Percentiles rank a stretch among this genome's conserved stretches.
Evolutionary conservation across 1,139 yeast species (phyloP).

Genomic region (Protomyces pachydermus): DNA sequence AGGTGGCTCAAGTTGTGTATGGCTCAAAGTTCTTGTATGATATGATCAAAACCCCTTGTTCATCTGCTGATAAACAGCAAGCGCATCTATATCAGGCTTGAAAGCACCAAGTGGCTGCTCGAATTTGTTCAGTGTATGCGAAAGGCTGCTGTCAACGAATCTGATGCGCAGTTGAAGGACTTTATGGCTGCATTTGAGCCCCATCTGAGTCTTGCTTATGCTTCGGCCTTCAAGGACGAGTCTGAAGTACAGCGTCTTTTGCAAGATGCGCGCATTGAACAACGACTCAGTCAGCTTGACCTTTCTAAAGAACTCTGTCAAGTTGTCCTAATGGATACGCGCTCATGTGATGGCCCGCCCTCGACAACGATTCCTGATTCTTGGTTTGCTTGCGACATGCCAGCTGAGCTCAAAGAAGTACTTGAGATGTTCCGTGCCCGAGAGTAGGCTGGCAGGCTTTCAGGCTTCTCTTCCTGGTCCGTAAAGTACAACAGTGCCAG

Average conservation of each 20-base stretch:
- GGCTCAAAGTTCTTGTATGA: constrained; percentile 11
- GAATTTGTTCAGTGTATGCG: constrained; percentile 3
- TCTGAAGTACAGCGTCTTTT: neutral
- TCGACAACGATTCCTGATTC: neutral
- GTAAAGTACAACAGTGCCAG: neutral
- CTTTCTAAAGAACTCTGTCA: neutral
- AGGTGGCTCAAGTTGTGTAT: constrained; percentile 6
- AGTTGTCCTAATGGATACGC: constrained; percentile 19
- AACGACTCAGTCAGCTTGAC: neutral
- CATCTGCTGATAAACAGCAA: neutral
- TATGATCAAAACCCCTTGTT: no score
- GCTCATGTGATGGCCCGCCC: neutral
- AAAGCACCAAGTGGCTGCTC: constrained; percentile 1
- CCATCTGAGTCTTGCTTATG: constrained; percentile 22
- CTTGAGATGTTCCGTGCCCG: neutral
- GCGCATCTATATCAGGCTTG: constrained; percentile 14
- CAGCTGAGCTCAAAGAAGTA: neutral
- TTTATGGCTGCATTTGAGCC: constrained; percentile 18
- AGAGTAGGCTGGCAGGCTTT: neutral
- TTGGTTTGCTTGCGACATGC: neutral
- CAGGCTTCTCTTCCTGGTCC: neutral
- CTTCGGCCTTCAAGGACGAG: constrained; percentile 1
- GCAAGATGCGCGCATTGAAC: neutral
- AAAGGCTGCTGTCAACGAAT: constrained; percentile 4
- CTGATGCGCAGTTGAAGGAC: neutral